These are phyloP conservation scores for Yamadazyma dendronema DNA, from an alignment of 1,139 yeast species.

Conservation along the genomic window DNA sequence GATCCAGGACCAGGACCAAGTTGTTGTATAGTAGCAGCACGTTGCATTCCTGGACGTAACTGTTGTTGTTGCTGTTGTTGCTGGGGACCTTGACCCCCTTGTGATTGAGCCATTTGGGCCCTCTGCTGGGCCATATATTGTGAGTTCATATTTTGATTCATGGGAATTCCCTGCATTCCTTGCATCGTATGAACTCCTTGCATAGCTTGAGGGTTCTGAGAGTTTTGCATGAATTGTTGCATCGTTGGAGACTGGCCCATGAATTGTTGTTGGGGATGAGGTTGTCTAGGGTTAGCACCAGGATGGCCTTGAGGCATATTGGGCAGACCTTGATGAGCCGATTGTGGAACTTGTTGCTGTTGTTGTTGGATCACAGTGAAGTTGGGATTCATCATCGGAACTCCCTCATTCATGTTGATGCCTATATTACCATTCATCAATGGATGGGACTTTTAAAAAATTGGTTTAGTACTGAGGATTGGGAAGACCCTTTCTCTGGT, in stretches of 20 bases:
- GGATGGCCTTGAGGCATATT: conserved; percentile 3
- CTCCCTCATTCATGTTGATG: conserved; percentile 7
- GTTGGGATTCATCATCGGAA: conserved; percentile 11
- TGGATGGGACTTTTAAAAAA: too few relatives aligned
- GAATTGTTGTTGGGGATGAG: conserved; percentile 9
- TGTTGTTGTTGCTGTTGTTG: conserved; percentile 14
- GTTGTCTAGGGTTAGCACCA: background rate
- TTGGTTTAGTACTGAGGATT: background rate
- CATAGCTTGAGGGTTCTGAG: conserved; percentile 7
- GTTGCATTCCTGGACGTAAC: conserved; percentile 22
- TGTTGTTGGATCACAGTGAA: conserved; percentile 1
- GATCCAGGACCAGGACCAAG: conserved; percentile 7
- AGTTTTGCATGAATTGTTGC: conserved; percentile 12
- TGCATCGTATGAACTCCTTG: background rate
- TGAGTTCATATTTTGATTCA: conserved; percentile 4
- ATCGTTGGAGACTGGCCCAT: conserved; percentile 14
- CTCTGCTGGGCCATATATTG: conserved; percentile 5
- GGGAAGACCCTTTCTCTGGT: background rate
- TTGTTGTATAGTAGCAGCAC: conserved; percentile 21
- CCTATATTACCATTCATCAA: conserved; percentile 2
- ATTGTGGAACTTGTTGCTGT: conserved; percentile 13
- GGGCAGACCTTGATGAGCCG: conserved; percentile 8
- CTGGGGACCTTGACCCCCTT: conserved; percentile 7
- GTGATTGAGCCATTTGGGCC: conserved; percentile 3
- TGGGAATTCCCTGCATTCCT: background rate